These are phyloP conservation scores for Euphorbia tirucalli DNA, from an alignment of 345 rosid species.

Conservation along the genomic window DNA sequence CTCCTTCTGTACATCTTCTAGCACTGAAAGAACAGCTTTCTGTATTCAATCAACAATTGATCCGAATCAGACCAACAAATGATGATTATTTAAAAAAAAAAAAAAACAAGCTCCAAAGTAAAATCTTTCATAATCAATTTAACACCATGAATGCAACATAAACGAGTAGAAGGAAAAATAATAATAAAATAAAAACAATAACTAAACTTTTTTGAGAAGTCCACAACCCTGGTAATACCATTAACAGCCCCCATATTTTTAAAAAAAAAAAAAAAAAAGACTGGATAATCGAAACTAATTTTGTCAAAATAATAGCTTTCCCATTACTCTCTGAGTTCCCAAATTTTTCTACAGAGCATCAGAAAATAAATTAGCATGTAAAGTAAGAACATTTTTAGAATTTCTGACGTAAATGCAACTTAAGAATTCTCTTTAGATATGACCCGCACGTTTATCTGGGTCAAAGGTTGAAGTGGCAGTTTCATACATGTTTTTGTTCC, in stretches of 20 bases:
- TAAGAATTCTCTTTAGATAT: neutral
- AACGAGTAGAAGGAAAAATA: neutral
- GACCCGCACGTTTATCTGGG: neutral
- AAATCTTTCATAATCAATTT: neutral
- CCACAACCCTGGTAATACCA: neutral
- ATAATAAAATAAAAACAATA: neutral
- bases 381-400: neutral
- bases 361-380: neutral
- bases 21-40: conserved; percentile 97
- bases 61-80: conserved; percentile 26
- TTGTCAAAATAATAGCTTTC: neutral
- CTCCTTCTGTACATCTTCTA: conserved; percentile 58
- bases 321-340: neutral
- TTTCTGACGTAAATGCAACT: neutral
- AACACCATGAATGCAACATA: neutral
- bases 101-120: neutral
- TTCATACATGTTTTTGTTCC: neutral
- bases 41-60: conserved; percentile 50
- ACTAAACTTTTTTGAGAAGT: neutral
- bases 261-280: neutral
- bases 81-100: neutral
- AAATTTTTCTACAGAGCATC: neutral
- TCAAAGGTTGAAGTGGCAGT: neutral
- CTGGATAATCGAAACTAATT: neutral
- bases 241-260: neutral